Evolutionary conservation across 2,329 filamentous ascomycete genomes (phyloP).

Genomic region (Calonectria fujianensis): DNA sequence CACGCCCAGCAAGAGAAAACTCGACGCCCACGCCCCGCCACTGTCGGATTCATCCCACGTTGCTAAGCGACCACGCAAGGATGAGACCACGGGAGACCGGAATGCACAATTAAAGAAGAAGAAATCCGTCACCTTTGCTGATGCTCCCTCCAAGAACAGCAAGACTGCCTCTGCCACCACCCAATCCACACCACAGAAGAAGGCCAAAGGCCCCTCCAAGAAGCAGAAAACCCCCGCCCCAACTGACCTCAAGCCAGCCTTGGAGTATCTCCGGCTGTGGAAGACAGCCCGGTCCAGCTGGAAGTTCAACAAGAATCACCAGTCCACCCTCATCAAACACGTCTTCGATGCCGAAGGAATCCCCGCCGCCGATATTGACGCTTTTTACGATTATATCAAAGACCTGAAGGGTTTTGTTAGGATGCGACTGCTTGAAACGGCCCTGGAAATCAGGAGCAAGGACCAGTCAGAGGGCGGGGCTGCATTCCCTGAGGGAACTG

Average conservation of each 20-base stretch:
- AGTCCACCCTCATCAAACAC: conserved; percentile 89
- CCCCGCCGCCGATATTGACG: conserved; percentile 80
- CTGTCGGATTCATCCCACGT: conserved; percentile 55
- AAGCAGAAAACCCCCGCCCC: conserved; percentile 62
- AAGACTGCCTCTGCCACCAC: conserved; percentile 43
- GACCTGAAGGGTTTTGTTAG: conserved; percentile 86
- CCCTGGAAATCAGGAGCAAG: conserved; percentile 75
- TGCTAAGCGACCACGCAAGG: conserved; percentile 61
- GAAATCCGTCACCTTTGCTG: conserved; percentile 71
- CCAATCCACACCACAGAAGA: conserved; percentile 58
- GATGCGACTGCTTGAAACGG: conserved; percentile 79
- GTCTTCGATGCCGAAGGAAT: conserved; percentile 83
- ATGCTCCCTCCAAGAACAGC: conserved; percentile 62
- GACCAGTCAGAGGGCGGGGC: conserved; percentile 70
- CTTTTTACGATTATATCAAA: conserved; percentile 85
- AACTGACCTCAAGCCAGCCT: conserved; percentile 75
- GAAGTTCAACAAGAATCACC: conserved; percentile 98
- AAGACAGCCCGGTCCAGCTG: conserved; percentile 81
- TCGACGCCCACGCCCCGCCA: conserved; percentile 61
- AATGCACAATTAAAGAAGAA: conserved; percentile 60
- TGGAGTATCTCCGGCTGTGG: conserved; percentile 87
- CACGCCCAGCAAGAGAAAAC: conserved; percentile 63
- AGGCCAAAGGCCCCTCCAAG: conserved; percentile 62
- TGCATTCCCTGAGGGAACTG: conserved; percentile 70
- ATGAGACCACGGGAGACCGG: conserved; percentile 51